These are phyloP conservation scores for Bipolaris bicolor DNA, from an alignment of 2,329 filamentous ascomycete species.

Conservation along the genomic window DNA sequence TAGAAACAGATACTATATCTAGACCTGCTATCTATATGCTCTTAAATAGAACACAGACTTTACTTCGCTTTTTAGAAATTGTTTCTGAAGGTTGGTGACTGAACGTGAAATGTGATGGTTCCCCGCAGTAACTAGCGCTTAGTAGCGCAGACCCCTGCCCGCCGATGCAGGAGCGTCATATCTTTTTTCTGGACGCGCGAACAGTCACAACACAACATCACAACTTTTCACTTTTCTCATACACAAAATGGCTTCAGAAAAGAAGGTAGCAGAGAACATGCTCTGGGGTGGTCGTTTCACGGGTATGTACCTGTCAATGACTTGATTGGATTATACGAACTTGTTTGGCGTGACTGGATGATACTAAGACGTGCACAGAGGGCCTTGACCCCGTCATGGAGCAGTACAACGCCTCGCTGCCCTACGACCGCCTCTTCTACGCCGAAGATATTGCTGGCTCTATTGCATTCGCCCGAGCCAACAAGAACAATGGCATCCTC, in stretches of 20 bases:
- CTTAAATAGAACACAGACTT: no score
- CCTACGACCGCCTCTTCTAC: constrained; percentile 79
- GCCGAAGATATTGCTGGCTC: constrained; percentile 80
- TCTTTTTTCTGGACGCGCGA: constrained; percentile 29
- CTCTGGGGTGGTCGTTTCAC: constrained; percentile 48
- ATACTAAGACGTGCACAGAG: constrained; percentile 57
- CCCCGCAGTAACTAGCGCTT: constrained; percentile 12
- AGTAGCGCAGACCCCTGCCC: constrained; percentile 24
- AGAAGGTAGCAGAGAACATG: constrained; percentile 49
- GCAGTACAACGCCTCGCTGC: constrained; percentile 81
- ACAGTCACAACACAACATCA: constrained; percentile 29
- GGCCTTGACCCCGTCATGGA: constrained; percentile 85
- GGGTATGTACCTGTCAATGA: constrained; percentile 7
- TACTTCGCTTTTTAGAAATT: no score
- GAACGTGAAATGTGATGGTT: background rate
- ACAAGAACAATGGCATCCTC: constrained; percentile 76
- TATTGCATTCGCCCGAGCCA: constrained; percentile 82
- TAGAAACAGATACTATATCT: no score
- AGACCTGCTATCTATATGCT: no score
- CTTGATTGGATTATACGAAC: background rate
- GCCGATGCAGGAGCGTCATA: constrained; percentile 33
- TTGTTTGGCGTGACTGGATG: constrained; percentile 3
- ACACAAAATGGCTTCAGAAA: constrained; percentile 40
- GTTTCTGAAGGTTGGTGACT: no score
- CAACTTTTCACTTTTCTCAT: background rate